Base-by-base conservation (phyloP, 805 yeast genomes). In the Saccharomyces eubayanus region DNA sequence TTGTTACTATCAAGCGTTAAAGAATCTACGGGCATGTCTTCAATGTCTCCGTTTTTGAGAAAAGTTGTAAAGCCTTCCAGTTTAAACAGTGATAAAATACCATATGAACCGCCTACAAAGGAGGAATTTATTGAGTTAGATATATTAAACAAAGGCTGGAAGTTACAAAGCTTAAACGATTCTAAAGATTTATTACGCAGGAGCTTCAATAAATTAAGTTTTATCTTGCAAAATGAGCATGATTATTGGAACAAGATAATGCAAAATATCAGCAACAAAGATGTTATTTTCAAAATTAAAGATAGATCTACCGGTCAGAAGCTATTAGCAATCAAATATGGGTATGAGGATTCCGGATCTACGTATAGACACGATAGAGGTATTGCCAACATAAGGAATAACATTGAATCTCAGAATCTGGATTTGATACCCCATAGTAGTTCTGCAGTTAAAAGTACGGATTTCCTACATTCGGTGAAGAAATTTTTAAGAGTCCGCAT, bases 331-430 rank as follows among this genome's bases (percentile, higher is more conserved):
- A 85, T 92, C 40, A 89, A 87, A 62, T 94, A 87, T 64, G 98
- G 98, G 0, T 92, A 81, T 71, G 91, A 86, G 16, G 97, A 91
- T 68, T 83, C 96, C 0, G 99, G 98, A 0, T 87, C 96, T 0
- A 79, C 75, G 21, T 89, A 81, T 62, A 74, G 72, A 54, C 70
- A 69, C 53, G 91, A 88, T 60, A 77, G 79, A 58, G 97, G 97
- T 2, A 70, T 85, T 46, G 97, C 96, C 0, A 68, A 86, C 0
- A 70, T 90, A 57, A 78, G 81, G 49, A 81, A 84, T 53, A 70
- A 78, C 31, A 57, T 62, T 1, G 62, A 63, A 55, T 58, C 57
- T 5, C 58, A 66, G 27, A 71, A 72, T 24, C 80, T 87, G 14
- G 74, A 73, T 31, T 67, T 72, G 56, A 60, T 69, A 4, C 75